Percentiles rank a stretch among this genome's conserved stretches.
phyloP scores from a whole-genome alignment of 2,329 filamentous ascomycete genomes.

The Alternaria brassicicola region DNA sequence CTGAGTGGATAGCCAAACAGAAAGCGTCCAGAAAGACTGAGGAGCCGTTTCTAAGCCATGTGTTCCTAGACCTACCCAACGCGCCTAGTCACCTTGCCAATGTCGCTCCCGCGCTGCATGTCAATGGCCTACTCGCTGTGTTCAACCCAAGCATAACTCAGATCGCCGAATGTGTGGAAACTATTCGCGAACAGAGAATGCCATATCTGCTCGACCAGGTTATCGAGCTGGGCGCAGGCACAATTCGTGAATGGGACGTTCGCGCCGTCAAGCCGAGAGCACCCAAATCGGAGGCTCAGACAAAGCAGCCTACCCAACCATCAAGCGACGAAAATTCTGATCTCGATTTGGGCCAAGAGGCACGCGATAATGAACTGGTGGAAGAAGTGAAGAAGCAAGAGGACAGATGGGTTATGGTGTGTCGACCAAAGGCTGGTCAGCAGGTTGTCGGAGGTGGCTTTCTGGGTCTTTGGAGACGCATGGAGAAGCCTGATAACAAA shows the following conservation, averaged over 20 bases:
- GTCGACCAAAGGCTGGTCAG: slow-evolving; percentile 46
- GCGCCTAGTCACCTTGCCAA: slow-evolving; percentile 60
- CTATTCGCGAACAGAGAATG: slow-evolving; percentile 60
- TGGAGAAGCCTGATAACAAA: slow-evolving; percentile 26
- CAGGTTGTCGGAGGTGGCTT: slow-evolving; percentile 47
- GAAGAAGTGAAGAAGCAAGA: slow-evolving; percentile 31
- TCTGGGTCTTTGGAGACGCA: slow-evolving; percentile 45
- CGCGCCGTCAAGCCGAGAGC: slow-evolving; percentile 56
- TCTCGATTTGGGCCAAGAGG: slow-evolving; percentile 27
- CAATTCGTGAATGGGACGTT: slow-evolving; percentile 69
- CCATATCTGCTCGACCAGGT: slow-evolving; percentile 65
- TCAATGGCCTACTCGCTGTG: slow-evolving; percentile 69
- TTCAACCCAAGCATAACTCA: slow-evolving; percentile 83
- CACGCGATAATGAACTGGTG: slow-evolving; percentile 38
- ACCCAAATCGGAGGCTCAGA: slow-evolving; percentile 30
- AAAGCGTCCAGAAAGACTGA: slow-evolving; percentile 29
- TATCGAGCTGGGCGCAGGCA: slow-evolving; percentile 62
- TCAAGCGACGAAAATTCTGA: slow-evolving; percentile 20
- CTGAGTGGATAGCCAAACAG: slow-evolving; percentile 66
- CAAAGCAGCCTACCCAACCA: slow-evolving; percentile 15
- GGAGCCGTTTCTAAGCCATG: slow-evolving; percentile 71
- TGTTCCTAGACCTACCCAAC: slow-evolving; percentile 74
- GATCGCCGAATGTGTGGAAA: slow-evolving; percentile 67
- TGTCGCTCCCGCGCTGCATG: slow-evolving; percentile 64
- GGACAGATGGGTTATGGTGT: slow-evolving; percentile 46